Conservation (phyloP, 1,139 yeast species). For the Zygosaccharomyces sapae region DNA sequence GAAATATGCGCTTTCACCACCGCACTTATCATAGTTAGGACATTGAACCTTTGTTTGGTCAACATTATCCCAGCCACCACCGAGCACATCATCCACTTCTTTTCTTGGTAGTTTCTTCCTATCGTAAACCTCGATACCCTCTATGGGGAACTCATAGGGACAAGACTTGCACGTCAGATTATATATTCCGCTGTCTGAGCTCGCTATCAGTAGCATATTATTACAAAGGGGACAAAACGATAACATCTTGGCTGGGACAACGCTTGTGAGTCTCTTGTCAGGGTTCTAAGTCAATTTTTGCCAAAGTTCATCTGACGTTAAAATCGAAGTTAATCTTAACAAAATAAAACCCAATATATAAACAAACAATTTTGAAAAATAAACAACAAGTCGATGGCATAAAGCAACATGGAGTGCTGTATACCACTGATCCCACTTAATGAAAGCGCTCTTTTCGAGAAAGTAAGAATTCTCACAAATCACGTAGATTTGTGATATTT, state of each 20-base stretch:
- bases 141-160: slow-evolving; percentile 87
- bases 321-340: background rate
- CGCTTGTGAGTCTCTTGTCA: too few relatives aligned
- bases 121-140: slow-evolving; percentile 79
- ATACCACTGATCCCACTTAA: slow-evolving; percentile 20
- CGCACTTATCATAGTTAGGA: slow-evolving; percentile 74
- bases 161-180: slow-evolving; percentile 81
- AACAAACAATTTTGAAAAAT: background rate
- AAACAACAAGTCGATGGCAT: background rate
- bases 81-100: slow-evolving; percentile 92
- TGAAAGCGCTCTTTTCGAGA: slow-evolving; percentile 8
- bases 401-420: slow-evolving; percentile 22
- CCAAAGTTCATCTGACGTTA: background rate
- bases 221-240: slow-evolving; percentile 94
- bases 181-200: slow-evolving; percentile 39
- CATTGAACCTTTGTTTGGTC: slow-evolving; percentile 89
- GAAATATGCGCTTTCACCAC: slow-evolving; percentile 87
- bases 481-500: slow-evolving; percentile 30
- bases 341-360: too few relatives aligned
- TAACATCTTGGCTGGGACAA: slow-evolving; percentile 54
- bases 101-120: slow-evolving; percentile 78
- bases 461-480: slow-evolving; percentile 17
- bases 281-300: too few relatives aligned
- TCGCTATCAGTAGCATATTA: slow-evolving; percentile 67
- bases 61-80: slow-evolving; percentile 99